Evolutionary conservation across 129 eudicot species (phyloP), one percentile per base, ranked within the genome.

Genomic region (Ambrosia trifida): DNA sequence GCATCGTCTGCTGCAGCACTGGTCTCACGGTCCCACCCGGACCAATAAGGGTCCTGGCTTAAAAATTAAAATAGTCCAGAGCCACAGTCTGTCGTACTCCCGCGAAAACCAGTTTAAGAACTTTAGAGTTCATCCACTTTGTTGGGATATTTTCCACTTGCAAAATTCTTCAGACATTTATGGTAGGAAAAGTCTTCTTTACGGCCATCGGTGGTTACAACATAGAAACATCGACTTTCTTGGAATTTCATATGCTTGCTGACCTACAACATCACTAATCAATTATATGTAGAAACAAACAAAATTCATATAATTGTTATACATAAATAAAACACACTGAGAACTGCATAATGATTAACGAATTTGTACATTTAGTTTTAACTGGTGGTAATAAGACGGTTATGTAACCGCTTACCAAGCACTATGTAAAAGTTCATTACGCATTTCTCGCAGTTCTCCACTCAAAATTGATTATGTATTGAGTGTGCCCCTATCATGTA

Each of bases 171-270:
- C 31, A 94, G 33, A 63, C 98, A 87, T 70, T 89, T 94, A 0
- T 74, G 59, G 77, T 85, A 89, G 11, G 96, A 89, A 52, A 94
- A 94, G 65, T 94, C 98, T 72, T 80, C 87, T 71, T 82, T 80
- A 4, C 79, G 70, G 0, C 88, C 92, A 81, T 94, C 90, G 4
- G 82, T 78, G 3, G 95, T 80, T 13, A 94, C 98, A 16, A 85
- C 80, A 51, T 82, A 87, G 43, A 94, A 79, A 77, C 98, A 94
- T 32, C 98, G 64, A 64, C 83, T 89, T 7, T 75, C 96, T 69
- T 78, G 84, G 80, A 87, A 84, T 46, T 69, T 72, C 40, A 35
- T 77, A 70, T 94, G 95, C 81, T 78, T 85, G 33, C 61, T 72
- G 6, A 94, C 84, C 98, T 94, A 85, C 66, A 72, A 79, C 51